Evolutionary conservation across 1,139 yeast genomes (phyloP).

Genomic region (Nakaseomyces nivariensis): DNA sequence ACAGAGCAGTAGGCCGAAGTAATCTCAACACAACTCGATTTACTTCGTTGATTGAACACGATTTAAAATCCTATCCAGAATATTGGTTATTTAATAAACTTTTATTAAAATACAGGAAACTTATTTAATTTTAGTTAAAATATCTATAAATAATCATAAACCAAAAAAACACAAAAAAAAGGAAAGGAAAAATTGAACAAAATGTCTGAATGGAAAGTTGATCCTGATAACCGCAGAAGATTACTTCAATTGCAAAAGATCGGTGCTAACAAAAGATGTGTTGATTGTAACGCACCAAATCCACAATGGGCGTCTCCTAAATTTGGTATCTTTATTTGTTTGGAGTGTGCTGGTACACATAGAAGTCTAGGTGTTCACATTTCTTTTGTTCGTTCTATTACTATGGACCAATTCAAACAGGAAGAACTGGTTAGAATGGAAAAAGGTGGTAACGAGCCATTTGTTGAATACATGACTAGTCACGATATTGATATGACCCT

Average conservation of each 20-base stretch:
- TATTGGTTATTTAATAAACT: too few relatives aligned
- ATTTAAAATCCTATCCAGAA: too few relatives aligned
- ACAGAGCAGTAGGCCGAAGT: too few relatives aligned
- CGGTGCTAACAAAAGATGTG: conserved; percentile 80
- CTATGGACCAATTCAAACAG: conserved; percentile 95
- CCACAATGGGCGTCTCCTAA: conserved; percentile 99
- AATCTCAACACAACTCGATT: too few relatives aligned
- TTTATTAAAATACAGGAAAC: too few relatives aligned
- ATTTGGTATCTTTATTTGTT: conserved; percentile 90
- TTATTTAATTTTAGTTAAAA: too few relatives aligned
- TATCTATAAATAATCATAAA: too few relatives aligned
- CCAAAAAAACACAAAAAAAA: not conserved
- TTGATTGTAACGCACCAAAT: conserved; percentile 90
- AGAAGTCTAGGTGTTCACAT: conserved; percentile 95
- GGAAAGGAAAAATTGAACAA: not conserved
- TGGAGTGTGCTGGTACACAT: conserved; percentile 95
- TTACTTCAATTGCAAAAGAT: conserved; percentile 68
- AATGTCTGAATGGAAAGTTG: conserved; percentile 63
- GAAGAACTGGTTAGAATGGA: conserved; percentile 90
- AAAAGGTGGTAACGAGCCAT: conserved; percentile 81
- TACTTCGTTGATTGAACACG: too few relatives aligned
- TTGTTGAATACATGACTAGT: conserved; percentile 53
- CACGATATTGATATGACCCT: conserved; percentile 63
- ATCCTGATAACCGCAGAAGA: conserved; percentile 82
- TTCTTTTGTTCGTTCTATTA: conserved; percentile 89